Evolutionary conservation across 495 filamentous ascomycete species (phyloP).

Genomic region (Aspergillus haitiensis): DNA sequence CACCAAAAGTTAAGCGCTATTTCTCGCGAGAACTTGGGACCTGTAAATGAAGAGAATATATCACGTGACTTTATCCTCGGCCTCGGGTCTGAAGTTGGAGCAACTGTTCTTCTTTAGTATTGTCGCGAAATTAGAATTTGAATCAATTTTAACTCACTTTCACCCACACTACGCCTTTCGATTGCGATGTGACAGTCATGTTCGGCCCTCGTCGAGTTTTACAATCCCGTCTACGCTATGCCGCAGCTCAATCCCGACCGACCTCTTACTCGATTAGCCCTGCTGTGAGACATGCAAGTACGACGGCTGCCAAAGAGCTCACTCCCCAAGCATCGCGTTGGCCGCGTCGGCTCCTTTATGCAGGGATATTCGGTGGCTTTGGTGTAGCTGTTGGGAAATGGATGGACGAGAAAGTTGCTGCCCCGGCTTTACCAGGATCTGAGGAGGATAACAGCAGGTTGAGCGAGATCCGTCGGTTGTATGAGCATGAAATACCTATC

Average conservation of each 20-base stretch:
- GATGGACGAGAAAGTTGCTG: constrained; percentile 30
- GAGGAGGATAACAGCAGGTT: constrained; percentile 30
- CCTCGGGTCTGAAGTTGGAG: background rate
- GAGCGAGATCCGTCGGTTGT: constrained; percentile 27
- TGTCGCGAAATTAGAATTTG: background rate
- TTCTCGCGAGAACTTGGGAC: no score
- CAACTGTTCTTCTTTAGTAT: no score
- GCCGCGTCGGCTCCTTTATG: constrained; percentile 42
- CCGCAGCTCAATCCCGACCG: constrained; percentile 11
- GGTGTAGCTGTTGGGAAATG: constrained; percentile 32
- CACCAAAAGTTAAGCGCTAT: no score
- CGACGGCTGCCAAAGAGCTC: constrained; percentile 22
- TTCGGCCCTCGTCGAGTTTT: constrained; percentile 29
- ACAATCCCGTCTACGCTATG: constrained; percentile 27
- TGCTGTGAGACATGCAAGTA: constrained; percentile 29
- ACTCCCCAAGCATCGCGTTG: constrained; percentile 32
- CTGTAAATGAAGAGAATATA: background rate
- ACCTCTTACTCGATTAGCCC: constrained; percentile 3
- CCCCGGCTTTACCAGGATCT: constrained; percentile 36
- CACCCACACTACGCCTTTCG: background rate
- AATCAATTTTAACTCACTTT: background rate
- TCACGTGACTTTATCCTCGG: constrained; percentile 2
- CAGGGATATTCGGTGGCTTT: constrained; percentile 37
- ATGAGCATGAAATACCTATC: constrained; percentile 49
- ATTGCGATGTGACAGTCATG: constrained; percentile 38